phyloP scores from a whole-genome alignment of 1,284 basidiomycete genomes.

The Sphagnurus paluster region DNA sequence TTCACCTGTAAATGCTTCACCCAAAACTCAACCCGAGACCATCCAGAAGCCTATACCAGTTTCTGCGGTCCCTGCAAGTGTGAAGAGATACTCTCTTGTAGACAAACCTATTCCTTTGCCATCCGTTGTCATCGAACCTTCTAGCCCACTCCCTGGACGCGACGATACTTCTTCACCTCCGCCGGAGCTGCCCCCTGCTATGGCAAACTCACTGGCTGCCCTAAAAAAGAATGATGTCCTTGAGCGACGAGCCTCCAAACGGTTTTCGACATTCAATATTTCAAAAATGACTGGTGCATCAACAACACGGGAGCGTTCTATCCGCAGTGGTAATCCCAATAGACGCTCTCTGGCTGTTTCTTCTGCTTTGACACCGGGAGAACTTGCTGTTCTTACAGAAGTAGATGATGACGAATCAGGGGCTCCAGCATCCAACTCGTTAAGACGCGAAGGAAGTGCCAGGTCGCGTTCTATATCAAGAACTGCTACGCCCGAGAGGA shows the following conservation, averaged over 20 bases:
- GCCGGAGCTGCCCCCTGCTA: conserved; percentile 55
- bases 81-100: conserved; percentile 76
- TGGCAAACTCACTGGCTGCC: conserved; percentile 84
- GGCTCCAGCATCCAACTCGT: conserved; percentile 8
- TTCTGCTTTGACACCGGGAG: conserved; percentile 60
- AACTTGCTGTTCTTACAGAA: conserved; percentile 69
- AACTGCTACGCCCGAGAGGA: conserved; percentile 34
- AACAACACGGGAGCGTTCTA: conserved; percentile 46
- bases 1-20: conserved; percentile 15
- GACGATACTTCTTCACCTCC: conserved; percentile 36
- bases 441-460: conserved; percentile 25
- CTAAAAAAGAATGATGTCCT: conserved; percentile 86
- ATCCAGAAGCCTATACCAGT: conserved; percentile 14
- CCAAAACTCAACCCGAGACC: conserved; percentile 13
- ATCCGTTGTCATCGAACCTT: conserved; percentile 57
- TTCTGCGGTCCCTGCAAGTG: conserved; percentile 50
- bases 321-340: conserved; percentile 45
- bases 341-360: conserved; percentile 66
- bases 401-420: conserved; percentile 57
- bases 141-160: conserved; percentile 37
- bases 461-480: conserved; percentile 32
- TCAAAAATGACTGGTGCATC: conserved; percentile 84
- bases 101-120: conserved; percentile 59
- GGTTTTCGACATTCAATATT: conserved; percentile 95
- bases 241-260: conserved; percentile 91